These are phyloP conservation scores for Vaccinium corymbosum DNA, from an alignment of 148 eudicot species.

Conservation along the genomic window DNA sequence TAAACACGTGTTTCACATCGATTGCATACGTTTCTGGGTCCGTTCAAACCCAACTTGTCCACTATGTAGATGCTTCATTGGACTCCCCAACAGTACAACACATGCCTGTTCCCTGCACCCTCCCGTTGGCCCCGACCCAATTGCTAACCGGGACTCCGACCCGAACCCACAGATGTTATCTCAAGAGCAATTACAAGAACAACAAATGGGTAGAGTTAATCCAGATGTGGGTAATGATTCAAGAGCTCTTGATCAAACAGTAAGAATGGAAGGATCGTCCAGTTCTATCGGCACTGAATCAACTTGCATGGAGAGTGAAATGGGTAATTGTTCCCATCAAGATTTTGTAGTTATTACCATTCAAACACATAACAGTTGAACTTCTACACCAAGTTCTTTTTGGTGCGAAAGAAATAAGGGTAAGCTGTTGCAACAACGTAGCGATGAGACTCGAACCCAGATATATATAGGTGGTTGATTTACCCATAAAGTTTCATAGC, in stretches of 20 bases:
- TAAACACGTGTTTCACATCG: constrained; percentile 72
- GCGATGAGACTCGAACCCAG: background rate
- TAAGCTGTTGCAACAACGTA: background rate
- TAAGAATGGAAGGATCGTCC: constrained; percentile 5
- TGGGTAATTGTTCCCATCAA: constrained; percentile 5
- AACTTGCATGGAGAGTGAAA: constrained; percentile 1
- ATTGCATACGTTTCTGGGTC: constrained; percentile 82
- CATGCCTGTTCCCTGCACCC: background rate
- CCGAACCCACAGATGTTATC: background rate
- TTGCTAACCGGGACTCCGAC: background rate
- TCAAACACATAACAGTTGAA: background rate
- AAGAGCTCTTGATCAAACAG: background rate
- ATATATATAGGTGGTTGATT: background rate
- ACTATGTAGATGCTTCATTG: constrained; percentile 65
- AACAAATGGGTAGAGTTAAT: background rate
- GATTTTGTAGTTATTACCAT: background rate
- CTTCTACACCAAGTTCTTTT: background rate
- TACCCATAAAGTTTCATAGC: background rate
- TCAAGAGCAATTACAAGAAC: constrained; percentile 1
- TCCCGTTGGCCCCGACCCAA: background rate
- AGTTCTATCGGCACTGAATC: background rate
- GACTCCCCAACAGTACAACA: background rate
- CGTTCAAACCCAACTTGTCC: constrained; percentile 77
- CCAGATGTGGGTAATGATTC: background rate
- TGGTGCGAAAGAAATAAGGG: background rate